These are phyloP conservation scores for Eimeria maxima DNA, from an alignment of 169 alveolate genomes.

Conservation along the genomic window DNA sequence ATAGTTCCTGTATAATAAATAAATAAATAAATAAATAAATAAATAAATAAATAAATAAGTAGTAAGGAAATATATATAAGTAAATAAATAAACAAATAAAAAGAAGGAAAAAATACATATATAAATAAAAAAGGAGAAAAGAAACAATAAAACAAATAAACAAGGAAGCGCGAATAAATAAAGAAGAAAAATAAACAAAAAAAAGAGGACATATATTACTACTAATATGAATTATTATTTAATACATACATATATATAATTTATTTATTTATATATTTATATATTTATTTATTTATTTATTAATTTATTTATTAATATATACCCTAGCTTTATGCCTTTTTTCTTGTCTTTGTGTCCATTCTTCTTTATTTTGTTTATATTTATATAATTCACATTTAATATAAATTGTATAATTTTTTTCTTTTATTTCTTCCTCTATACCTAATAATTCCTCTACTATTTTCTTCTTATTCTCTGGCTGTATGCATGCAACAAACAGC, in stretches of 20 bases:
- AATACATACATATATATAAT: not conserved
- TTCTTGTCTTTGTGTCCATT: slow-evolving; percentile 72
- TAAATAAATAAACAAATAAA: too few species aligned
- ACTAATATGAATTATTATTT: not conserved
- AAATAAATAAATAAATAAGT: not conserved
- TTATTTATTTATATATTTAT: not conserved
- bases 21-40: too few species aligned
- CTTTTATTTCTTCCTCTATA: slow-evolving; percentile 58
- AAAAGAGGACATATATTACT: not conserved
- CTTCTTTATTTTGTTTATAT: slow-evolving; percentile 56
- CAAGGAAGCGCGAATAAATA: too few species aligned
- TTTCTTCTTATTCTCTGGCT: slow-evolving; percentile 77
- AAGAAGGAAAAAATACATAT: too few species aligned
- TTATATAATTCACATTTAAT: slow-evolving; percentile 64
- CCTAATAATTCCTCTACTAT: slow-evolving; percentile 78
- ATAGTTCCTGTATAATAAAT: not conserved
- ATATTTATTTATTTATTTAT: too few species aligned
- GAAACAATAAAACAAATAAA: too few species aligned
- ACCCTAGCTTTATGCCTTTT: slow-evolving; percentile 71
- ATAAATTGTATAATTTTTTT: slow-evolving; percentile 67
- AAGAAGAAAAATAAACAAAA: too few species aligned
- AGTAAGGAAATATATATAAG: not conserved
- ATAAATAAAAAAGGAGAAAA: not conserved
- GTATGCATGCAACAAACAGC: not conserved
- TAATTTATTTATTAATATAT: not conserved